These are phyloP conservation scores for Salisapilia sapeloensis DNA, from an alignment of 352 stramenopile species.

Conservation along the genomic window DNA sequence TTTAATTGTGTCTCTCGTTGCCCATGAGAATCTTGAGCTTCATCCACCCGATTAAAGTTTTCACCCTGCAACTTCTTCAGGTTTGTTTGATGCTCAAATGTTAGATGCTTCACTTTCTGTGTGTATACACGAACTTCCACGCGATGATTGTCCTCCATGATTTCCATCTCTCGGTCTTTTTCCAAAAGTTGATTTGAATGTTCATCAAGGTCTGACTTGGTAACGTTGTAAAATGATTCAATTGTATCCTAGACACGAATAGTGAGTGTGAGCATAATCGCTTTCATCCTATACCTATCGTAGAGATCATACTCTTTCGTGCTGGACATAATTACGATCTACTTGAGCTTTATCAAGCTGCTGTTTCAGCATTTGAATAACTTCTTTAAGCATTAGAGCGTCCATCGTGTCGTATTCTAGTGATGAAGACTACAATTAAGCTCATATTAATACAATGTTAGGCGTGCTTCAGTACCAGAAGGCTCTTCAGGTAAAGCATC, in stretches of 20 bases:
- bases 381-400: constrained; percentile 85
- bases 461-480: constrained; percentile 19
- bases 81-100: constrained; percentile 92
- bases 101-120: constrained; percentile 91
- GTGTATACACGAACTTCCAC: constrained; percentile 87
- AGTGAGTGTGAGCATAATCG: not conserved
- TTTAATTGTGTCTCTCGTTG: constrained; percentile 44
- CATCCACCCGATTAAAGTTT: constrained; percentile 39
- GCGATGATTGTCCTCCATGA: constrained; percentile 91
- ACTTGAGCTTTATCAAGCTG: constrained; percentile 82
- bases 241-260: constrained; percentile 73
- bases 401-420: constrained; percentile 88
- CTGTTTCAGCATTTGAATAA: constrained; percentile 85
- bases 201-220: constrained; percentile 83
- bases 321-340: constrained; percentile 91
- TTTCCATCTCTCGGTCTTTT: constrained; percentile 91
- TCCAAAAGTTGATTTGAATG: constrained; percentile 82
- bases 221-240: constrained; percentile 91
- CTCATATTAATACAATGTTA: not conserved
- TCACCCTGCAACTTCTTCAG: constrained; percentile 73
- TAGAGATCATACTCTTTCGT: constrained; percentile 54
- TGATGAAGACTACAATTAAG: not conserved
- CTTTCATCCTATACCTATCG: not conserved
- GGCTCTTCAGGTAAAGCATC: constrained; percentile 44
- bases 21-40: constrained; percentile 55